Evolutionary conservation across 2,329 filamentous ascomycete species (phyloP), one percentile per base, ranked within the genome.

Genomic region (Chaetomiaceae sp.): DNA sequence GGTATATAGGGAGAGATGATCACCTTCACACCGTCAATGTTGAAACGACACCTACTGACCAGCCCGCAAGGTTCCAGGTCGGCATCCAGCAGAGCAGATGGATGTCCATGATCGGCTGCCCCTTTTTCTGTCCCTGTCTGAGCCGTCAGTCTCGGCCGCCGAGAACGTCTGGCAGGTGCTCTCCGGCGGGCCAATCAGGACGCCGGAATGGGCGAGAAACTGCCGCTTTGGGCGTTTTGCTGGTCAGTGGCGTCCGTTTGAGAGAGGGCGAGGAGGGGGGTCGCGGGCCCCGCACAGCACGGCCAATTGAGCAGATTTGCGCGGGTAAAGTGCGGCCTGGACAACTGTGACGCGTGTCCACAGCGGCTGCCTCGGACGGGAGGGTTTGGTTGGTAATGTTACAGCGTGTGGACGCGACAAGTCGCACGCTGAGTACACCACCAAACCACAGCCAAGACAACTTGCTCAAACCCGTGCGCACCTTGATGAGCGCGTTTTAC

Each of bases 271-370:
- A n/a, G n/a, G n/a, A n/a, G n/a, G n/a, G 19, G 42, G 38, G 14
- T 45, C 35, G 18, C 12, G 26, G 34, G 26, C 34, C 45, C 44
- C 34, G 10, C 27, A 40, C 32, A 29, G 40, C 36, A 47, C 39
- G 22, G 22, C 44, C 36, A 33, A 42, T 51, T 57, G 56, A 58
- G 56, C 56, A 56, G 36, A 49, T 59, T 59, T 59, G 56, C 51
- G 57, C 53, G 45, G 51, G 50, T 49, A 54, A 47, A 6, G 22
- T 24, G 5, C 22, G 6, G 22, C 27, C 42, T 30, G 42, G 38
- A 15, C 46, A 33, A 17, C 37, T 41, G n/a, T n/a, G 49, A 47
- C 48, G 45, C 38, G 45, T 43, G 42, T 46, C 39, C 37, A 47
- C 19, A 26, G 5, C 47, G 18, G 30, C 37, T 22, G 12, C 27